phyloP scores from a whole-genome alignment of 176 grass and related monocot species.

The Eleusine coracana region DNA sequence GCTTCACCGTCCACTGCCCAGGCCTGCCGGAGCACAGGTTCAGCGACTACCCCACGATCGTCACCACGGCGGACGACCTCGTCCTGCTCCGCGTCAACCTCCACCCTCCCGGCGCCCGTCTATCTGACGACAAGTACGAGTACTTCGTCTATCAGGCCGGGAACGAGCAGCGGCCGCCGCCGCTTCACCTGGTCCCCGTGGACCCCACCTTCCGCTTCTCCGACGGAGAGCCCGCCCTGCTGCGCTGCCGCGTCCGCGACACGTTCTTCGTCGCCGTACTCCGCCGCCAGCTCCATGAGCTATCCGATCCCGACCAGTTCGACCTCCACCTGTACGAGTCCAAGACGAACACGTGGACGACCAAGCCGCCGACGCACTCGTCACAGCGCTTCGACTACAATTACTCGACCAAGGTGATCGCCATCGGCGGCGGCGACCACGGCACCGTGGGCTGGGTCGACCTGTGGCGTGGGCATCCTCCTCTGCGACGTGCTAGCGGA shows the following conservation, averaged over 20 bases:
- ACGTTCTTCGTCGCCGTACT: neutral
- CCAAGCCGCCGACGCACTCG: neutral
- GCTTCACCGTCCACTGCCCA: neutral
- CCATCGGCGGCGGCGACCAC: neutral
- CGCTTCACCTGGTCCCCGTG: neutral
- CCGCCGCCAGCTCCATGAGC: neutral
- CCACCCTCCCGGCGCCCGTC: neutral
- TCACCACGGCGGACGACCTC: neutral
- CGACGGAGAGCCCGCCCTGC: neutral
- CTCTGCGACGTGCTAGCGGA: neutral
- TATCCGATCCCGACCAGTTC: neutral
- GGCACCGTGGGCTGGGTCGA: constrained; percentile 16
- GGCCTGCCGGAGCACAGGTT: neutral
- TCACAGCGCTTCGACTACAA: neutral
- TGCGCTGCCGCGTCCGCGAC: no score
- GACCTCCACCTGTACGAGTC: neutral
- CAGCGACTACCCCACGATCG: neutral
- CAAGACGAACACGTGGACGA: neutral
- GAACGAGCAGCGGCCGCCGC: neutral
- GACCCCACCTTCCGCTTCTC: neutral
- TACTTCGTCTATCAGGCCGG: constrained; percentile 22
- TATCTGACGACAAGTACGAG: neutral
- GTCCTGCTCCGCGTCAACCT: neutral
- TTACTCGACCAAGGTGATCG: neutral
- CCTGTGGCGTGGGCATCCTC: neutral